Evolutionary conservation across 2,329 filamentous ascomycete genomes (phyloP).

Genomic region (Gliomastix tumulicola): DNA sequence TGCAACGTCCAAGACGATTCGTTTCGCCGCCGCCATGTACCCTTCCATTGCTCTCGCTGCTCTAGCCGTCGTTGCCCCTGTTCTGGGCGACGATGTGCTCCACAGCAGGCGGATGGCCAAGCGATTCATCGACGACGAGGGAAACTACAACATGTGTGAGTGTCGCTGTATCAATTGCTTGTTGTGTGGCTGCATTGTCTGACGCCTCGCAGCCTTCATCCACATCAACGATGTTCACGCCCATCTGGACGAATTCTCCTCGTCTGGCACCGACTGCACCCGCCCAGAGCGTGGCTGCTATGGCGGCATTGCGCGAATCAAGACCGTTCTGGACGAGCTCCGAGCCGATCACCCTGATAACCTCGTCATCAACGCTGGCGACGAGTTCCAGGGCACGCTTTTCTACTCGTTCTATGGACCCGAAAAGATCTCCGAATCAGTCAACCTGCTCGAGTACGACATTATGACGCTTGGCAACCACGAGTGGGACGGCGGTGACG

Average conservation of each 20-base stretch:
- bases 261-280: conserved; percentile 55
- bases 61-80: conserved; percentile 17
- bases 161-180: too few relatives aligned
- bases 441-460: conserved; percentile 59
- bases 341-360: conserved; percentile 52
- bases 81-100: conserved; percentile 35
- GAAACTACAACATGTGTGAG: conserved; percentile 46
- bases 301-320: conserved; percentile 59
- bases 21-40: conserved; percentile 8
- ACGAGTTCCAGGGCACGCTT: conserved; percentile 63
- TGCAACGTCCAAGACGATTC: too few relatives aligned
- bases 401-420: conserved; percentile 63
- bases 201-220: conserved; percentile 53
- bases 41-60: conserved; percentile 14
- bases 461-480: conserved; percentile 64
- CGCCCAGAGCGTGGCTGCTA: conserved; percentile 49
- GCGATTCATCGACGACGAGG: conserved; percentile 38
- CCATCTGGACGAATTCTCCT: conserved; percentile 56
- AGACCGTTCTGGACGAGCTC: conserved; percentile 49
- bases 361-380: conserved; percentile 58
- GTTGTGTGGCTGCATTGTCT: too few relatives aligned
- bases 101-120: conserved; percentile 40
- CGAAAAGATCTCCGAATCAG: conserved; percentile 60
- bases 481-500: conserved; percentile 60
- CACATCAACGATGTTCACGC: conserved; percentile 66